Conservation (phyloP, 768 basidiomycete species). For the Myochromella boudieri region DNA sequence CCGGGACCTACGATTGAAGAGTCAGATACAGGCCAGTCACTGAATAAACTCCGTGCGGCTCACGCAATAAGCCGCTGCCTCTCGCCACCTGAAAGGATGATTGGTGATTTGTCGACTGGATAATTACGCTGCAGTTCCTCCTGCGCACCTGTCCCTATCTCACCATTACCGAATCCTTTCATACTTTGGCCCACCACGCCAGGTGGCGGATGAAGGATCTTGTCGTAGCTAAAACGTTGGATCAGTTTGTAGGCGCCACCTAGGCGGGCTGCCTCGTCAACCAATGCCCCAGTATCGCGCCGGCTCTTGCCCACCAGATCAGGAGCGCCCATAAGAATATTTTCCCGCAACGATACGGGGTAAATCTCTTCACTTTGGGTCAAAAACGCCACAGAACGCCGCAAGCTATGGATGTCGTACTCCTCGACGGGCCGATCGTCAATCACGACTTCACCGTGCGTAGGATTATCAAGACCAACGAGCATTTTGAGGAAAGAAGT, state of each 20-base stretch:
- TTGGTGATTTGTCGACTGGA: constrained; percentile 24
- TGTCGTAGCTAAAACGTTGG: constrained; percentile 39
- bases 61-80: constrained; percentile 50
- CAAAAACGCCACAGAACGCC: constrained; percentile 39
- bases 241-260: constrained; percentile 43
- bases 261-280: constrained; percentile 31
- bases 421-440: constrained; percentile 34
- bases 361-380: constrained; percentile 39
- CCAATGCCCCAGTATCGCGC: constrained; percentile 14
- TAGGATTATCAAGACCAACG: constrained; percentile 28
- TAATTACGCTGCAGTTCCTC: constrained; percentile 29
- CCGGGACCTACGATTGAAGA: constrained; percentile 36
- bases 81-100: constrained; percentile 45
- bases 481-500: constrained; percentile 43
- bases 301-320: constrained; percentile 10
- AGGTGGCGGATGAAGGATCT: constrained; percentile 35
- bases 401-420: constrained; percentile 33
- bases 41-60: no score
- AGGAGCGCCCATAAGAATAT: constrained; percentile 34
- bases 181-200: constrained; percentile 27
- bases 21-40: constrained; percentile 11
- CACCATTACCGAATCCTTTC: constrained; percentile 24
- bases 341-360: constrained; percentile 33
- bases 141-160: constrained; percentile 27
- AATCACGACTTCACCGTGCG: constrained; percentile 38